Base-by-base conservation (phyloP, 257 asterid species). In the Forsythia suspensa region DNA sequence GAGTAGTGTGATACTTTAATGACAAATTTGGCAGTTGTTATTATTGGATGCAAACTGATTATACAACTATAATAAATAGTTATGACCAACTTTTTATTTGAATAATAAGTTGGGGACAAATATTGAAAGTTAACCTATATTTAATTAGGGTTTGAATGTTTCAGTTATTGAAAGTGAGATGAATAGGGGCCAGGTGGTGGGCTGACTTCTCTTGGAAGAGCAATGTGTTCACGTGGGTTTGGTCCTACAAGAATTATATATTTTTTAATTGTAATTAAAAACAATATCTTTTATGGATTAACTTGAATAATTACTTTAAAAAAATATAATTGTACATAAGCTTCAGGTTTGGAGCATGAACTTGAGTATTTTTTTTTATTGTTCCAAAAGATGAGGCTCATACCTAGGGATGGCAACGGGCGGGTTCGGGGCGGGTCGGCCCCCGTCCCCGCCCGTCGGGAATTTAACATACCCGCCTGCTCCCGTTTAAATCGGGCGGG, bases 181-280 rank as follows among this genome's bases (percentile, higher is more conserved):
- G 77, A 78, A 73, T 70, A 84, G 82, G 74, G 40, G 13, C 2
- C 72, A 69, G 67, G 51, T 76, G 77, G 73, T 77, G 83, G 87
- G 89, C 92, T 87, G 89, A 87, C 90, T 90, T 88, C 82, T 85
- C 88, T 84, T 92, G 92, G 88, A 84, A 76, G 86, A 76, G 84
- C 84, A 79, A 83, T 82, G 86, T 80, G 79, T 85, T 90, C 97
- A 93, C 97, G 97, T 91, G 97, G 96, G 88, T 20, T 83, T 83
- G 97, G 97, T 68, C 96, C 97, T 87, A 91, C 94, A 80, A 78
- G 71, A 87, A 79, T 78, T 85, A 80, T 80, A 29, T 18, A 71
- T 55, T 83, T 42, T 78, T 59, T 38, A 75, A 72, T 76, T 78
- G 74, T 2, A 77, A 34, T 83, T 81, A 72, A 83, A 85, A 74